Percentiles rank a stretch among this genome's conserved stretches.
Evolutionary conservation across 495 filamentous ascomycete genomes (phyloP).

Genomic region (Talaromyces proteolyticus): DNA sequence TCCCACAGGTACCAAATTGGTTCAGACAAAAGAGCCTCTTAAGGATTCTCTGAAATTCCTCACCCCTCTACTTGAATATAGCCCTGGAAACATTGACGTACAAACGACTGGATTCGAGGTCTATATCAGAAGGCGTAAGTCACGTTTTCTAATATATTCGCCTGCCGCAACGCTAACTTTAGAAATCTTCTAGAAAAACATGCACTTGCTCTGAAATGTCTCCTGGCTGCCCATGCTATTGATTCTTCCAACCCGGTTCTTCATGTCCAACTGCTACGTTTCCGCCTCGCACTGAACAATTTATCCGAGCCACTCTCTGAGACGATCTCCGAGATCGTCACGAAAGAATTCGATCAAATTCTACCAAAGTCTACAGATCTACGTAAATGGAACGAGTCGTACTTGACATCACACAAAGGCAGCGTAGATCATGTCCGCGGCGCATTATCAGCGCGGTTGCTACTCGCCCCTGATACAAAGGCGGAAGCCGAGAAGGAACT

Average conservation of each 20-base stretch:
- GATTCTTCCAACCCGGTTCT: slow-evolving; percentile 68
- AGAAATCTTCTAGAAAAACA: slow-evolving; percentile 58
- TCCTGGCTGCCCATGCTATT: slow-evolving; percentile 64
- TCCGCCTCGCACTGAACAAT: slow-evolving; percentile 58
- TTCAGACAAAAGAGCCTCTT: slow-evolving; percentile 74
- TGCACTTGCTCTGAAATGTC: slow-evolving; percentile 77
- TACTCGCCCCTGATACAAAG: slow-evolving; percentile 53
- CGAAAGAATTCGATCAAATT: slow-evolving; percentile 54
- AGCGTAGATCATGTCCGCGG: slow-evolving; percentile 60
- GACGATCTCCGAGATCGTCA: slow-evolving; percentile 59
- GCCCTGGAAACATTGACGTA: slow-evolving; percentile 71
- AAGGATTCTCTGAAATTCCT: slow-evolving; percentile 86
- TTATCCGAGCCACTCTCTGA: slow-evolving; percentile 49
- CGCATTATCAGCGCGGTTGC: slow-evolving; percentile 51
- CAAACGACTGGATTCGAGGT: slow-evolving; percentile 90
- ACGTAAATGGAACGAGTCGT: slow-evolving; percentile 62
- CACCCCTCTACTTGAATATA: slow-evolving; percentile 69
- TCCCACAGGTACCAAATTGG: slow-evolving; percentile 71
- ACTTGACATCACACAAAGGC: slow-evolving; percentile 53
- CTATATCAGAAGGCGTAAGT: slow-evolving; percentile 69
- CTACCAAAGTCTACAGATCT: slow-evolving; percentile 52
- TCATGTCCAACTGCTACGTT: slow-evolving; percentile 67
- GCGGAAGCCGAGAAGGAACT: slow-evolving; percentile 55
- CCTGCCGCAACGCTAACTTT: neutral
- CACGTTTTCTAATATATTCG: neutral